Evolutionary conservation across 345 rosid species (phyloP), one percentile per base, ranked within the genome.

Genomic region (Dipteronia sinensis): DNA sequence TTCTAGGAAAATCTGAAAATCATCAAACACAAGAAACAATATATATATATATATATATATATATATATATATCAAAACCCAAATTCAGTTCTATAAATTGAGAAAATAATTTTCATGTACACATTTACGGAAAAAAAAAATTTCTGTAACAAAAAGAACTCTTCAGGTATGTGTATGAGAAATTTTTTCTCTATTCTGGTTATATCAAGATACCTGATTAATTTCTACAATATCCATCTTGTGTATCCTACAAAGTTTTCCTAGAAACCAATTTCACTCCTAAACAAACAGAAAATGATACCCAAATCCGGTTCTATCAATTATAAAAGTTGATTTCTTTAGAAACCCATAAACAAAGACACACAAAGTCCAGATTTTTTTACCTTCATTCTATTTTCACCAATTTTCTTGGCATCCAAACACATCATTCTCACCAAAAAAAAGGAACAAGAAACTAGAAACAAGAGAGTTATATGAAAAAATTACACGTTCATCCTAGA

Each of bases 1-100:
- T 87, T 77, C 83, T 77, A 12, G 85, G 75, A 74, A 72, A 77
- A 73, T 82, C 96, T 92, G 74, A 59, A 51, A 68, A 1, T 38
- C 67, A 76, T 38, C 64, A 72, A 47, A 20, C n/a, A 34, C 77
- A 65, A 47, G 22, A 16, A 38, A 25, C 46, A 34, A 27, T n/a
- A 27, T 67, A n/a, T n/a, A n/a, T n/a, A n/a, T n/a, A n/a, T n/a
- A n/a, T n/a, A n/a, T n/a, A n/a, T n/a, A n/a, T n/a, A n/a, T n/a
- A n/a, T n/a, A n/a, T n/a, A n/a, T n/a, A n/a, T n/a, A 46, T 62
- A 25, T 29, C 69, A 76, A 65, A 34, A 61, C 40, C 49, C 49
- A 46, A 46, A 46, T 56, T 11, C 49, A n/a, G 27, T 58, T 16
- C 19, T 55, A 71, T 29, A 1, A 17, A 19, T 42, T 42, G 46